Conservation (phyloP, 2,329 filamentous ascomycete species). For the Chaetomium sp. region DNA sequence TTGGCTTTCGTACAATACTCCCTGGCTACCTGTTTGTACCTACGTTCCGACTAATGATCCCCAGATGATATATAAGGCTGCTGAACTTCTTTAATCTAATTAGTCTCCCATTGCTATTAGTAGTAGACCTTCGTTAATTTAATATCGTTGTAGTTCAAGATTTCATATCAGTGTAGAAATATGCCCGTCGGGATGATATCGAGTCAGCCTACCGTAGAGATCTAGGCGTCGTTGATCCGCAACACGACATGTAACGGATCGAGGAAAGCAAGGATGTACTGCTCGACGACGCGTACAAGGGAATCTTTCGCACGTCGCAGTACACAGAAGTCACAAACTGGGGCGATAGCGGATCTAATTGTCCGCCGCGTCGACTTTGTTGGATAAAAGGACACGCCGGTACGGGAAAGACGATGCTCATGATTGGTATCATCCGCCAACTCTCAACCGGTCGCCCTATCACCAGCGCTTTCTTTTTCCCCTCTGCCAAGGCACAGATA, state of each 20-base stretch:
- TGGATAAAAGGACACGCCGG: conserved; percentile 32
- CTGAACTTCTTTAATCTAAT: too few relatives aligned
- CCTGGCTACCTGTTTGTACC: too few relatives aligned
- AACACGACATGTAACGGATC: conserved; percentile 29
- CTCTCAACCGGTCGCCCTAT: conserved; percentile 22
- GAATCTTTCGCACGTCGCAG: conserved; percentile 28
- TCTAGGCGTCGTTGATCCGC: conserved; percentile 28
- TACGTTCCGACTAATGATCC: too few relatives aligned
- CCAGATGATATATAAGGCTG: too few relatives aligned
- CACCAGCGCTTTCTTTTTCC: conserved; percentile 16
- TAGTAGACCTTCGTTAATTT: too few relatives aligned
- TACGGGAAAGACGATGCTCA: conserved; percentile 33
- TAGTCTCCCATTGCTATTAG: too few relatives aligned
- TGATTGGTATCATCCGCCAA: conserved; percentile 31
- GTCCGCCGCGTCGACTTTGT: conserved; percentile 25
- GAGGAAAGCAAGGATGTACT: conserved; percentile 29
- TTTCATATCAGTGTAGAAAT: conserved; percentile 25
- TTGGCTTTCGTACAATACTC: too few relatives aligned
- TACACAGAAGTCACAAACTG: conserved; percentile 30
- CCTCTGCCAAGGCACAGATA: not conserved
- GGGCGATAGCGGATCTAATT: conserved; percentile 22
- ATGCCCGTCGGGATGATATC: conserved; percentile 20
- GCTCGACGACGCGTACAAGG: conserved; percentile 28
- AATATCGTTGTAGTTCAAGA: too few relatives aligned
- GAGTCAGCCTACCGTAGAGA: conserved; percentile 26